These are phyloP conservation scores for Musa troglodytarum DNA, from an alignment of 176 grass and related monocot species.

Conservation along the genomic window DNA sequence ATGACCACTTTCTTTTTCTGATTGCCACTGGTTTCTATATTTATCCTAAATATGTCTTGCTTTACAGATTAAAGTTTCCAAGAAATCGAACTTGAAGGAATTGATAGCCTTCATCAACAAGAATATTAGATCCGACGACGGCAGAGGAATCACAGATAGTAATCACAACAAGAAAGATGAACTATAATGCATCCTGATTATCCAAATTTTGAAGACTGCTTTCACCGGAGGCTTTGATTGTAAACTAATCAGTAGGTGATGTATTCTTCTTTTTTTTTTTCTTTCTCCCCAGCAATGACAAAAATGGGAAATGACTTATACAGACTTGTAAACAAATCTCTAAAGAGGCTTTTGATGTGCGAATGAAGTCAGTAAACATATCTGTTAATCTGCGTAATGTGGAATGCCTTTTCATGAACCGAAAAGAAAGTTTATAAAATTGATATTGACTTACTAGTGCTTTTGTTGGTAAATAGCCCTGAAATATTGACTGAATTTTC, in stretches of 20 bases:
- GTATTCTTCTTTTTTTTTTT: neutral
- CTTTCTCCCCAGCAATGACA: neutral
- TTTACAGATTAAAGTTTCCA: slow-evolving; percentile 57
- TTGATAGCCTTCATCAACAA: slow-evolving; percentile 39
- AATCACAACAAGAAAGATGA: slow-evolving; percentile 40
- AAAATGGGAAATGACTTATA: neutral
- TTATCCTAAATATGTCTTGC: neutral
- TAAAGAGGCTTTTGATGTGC: neutral
- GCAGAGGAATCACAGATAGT: neutral
- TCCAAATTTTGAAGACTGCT: neutral
- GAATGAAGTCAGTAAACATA: neutral
- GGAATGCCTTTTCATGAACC: neutral
- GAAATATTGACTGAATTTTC: too few species aligned
- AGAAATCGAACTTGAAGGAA: slow-evolving; percentile 47
- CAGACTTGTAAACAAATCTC: neutral
- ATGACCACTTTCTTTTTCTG: neutral
- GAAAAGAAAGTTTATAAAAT: neutral
- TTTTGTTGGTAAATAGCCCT: too few species aligned
- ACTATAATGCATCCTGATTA: slow-evolving; percentile 16
- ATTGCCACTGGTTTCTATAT: neutral
- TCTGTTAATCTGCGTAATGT: neutral
- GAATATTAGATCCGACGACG: slow-evolving; percentile 28
- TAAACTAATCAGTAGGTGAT: neutral
- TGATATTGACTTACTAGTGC: neutral
- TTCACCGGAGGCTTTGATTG: neutral